Evolutionary conservation across 352 stramenopile genomes (phyloP).

Genomic region (Pythium aquatile): DNA sequence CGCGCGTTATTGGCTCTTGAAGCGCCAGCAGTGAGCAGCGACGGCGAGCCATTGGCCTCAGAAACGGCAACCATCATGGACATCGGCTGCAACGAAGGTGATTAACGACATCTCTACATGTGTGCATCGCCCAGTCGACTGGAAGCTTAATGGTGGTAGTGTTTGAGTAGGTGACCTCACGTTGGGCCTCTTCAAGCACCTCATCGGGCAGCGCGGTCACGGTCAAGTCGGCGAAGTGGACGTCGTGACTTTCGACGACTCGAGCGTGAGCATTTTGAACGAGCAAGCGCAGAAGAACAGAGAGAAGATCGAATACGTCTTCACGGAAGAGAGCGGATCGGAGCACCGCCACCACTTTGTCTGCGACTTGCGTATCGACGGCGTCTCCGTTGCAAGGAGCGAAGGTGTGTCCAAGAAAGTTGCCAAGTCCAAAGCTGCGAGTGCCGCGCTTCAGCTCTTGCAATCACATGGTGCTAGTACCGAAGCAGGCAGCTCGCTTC

Average conservation of each 20-base stretch:
- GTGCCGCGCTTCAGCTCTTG: constrained; percentile 7
- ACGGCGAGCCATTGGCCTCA: constrained; percentile 16
- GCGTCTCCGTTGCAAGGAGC: constrained; percentile 40
- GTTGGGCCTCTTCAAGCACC: constrained; percentile 61
- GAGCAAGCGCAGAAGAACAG: constrained; percentile 68
- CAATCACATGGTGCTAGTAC: background rate
- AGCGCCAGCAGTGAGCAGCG: background rate
- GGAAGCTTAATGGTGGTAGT: background rate
- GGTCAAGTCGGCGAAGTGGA: constrained; percentile 24
- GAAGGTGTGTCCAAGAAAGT: constrained; percentile 82
- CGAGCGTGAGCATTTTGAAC: constrained; percentile 65
- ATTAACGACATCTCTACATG: background rate
- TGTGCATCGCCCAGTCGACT: background rate
- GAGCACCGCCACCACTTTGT: constrained; percentile 61
- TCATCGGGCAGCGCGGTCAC: constrained; percentile 31
- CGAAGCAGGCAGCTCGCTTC: background rate
- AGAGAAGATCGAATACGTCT: constrained; percentile 51
- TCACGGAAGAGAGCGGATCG: constrained; percentile 52
- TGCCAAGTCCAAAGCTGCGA: constrained; percentile 71
- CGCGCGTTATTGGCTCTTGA: constrained; percentile 34
- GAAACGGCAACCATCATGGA: constrained; percentile 54
- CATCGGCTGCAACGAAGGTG: constrained; percentile 83
- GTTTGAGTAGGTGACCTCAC: constrained; percentile 53
- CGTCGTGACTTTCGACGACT: constrained; percentile 49
- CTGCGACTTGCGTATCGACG: constrained; percentile 59